phyloP scores from a whole-genome alignment of 176 grass and related monocot species.

The Cenchrus purpureus region DNA sequence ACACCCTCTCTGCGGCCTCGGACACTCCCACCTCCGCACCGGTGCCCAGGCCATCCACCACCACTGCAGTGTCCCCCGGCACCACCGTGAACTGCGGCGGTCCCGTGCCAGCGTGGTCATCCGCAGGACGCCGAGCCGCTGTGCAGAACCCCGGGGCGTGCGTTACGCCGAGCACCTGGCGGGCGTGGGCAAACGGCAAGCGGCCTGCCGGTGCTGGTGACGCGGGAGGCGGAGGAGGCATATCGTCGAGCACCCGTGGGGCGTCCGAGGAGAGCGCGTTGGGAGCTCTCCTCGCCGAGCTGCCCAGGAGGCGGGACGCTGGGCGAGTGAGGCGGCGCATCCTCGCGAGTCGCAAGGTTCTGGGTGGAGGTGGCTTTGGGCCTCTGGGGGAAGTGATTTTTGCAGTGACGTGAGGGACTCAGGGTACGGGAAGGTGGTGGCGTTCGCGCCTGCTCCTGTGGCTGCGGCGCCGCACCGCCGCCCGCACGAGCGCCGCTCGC shows the following conservation, averaged over 20 bases:
- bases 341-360: neutral
- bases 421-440: neutral
- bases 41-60: neutral
- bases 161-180: constrained; percentile 1
- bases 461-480: too few species aligned
- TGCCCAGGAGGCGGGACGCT: neutral
- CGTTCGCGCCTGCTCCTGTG: too few species aligned
- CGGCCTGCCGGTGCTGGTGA: neutral
- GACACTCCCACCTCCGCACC: neutral
- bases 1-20: constrained; percentile 54
- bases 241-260: neutral
- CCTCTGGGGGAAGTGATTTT: neutral
- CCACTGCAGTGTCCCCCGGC: neutral
- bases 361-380: neutral
- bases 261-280: neutral
- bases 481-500: too few species aligned
- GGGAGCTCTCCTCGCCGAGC: neutral
- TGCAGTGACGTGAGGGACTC: neutral
- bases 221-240: neutral
- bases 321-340: neutral
- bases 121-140: neutral
- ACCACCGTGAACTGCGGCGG: constrained; percentile 33
- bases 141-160: constrained; percentile 14
- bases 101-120: neutral
- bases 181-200: neutral